Conservation (phyloP, 2,329 filamentous ascomycete genomes). For the Esteya vermicola region DNA sequence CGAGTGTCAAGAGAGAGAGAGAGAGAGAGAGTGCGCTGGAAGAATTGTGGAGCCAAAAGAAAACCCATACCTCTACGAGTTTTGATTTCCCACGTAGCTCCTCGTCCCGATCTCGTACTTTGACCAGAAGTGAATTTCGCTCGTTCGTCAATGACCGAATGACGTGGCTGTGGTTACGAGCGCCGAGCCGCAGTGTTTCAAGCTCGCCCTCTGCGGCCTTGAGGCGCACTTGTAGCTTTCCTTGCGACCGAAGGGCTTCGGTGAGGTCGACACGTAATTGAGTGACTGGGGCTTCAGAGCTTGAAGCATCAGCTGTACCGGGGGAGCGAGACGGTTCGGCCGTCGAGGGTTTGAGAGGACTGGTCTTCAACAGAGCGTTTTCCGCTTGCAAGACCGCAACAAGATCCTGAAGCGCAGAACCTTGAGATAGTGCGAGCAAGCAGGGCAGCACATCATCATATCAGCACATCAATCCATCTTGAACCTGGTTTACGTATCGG, state of each 20-base stretch:
- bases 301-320: background rate
- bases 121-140: conserved; percentile 44
- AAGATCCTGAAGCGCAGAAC: conserved; percentile 52
- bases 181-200: conserved; percentile 43
- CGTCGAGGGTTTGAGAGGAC: conserved; percentile 1
- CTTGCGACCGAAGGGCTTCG: conserved; percentile 61
- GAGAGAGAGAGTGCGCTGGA: too few species aligned
- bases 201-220: conserved; percentile 46
- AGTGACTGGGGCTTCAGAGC: background rate
- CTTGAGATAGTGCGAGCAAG: too few species aligned
- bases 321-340: background rate
- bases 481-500: too few species aligned
- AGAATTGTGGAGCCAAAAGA: too few species aligned
- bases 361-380: conserved; percentile 18
- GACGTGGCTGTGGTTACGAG: conserved; percentile 42
- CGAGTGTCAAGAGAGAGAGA: too few species aligned
- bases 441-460: too few species aligned
- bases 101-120: conserved; percentile 68
- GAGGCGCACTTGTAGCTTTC: conserved; percentile 51
- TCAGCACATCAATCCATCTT: too few species aligned
- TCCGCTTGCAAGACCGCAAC: conserved; percentile 49
- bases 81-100: conserved; percentile 76
- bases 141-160: conserved; percentile 51
- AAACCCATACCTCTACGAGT: conserved; percentile 56
- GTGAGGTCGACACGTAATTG: conserved; percentile 57